Conservation (phyloP, 208 protist species). For the Wallacemonas sp. region DNA sequence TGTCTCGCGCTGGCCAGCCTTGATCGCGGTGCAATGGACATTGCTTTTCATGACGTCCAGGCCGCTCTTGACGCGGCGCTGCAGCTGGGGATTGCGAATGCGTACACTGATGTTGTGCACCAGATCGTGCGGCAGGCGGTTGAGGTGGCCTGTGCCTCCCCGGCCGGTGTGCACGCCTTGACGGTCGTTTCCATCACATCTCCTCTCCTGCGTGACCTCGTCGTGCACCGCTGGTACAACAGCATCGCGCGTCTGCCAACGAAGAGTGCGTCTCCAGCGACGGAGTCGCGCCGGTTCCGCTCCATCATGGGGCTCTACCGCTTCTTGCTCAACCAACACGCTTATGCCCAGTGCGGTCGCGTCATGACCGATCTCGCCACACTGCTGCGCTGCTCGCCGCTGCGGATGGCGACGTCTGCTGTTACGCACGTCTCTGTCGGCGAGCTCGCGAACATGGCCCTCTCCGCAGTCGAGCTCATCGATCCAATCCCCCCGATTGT, state of each 20-base stretch:
- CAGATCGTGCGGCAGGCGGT: slow-evolving; percentile 32
- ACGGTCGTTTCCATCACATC: slow-evolving; percentile 30
- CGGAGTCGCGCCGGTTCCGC: slow-evolving; percentile 51
- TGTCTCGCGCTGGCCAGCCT: slow-evolving; percentile 44
- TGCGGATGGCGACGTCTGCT: slow-evolving; percentile 29
- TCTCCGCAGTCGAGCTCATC: slow-evolving; percentile 70
- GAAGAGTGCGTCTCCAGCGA: slow-evolving; percentile 43
- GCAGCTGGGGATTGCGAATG: slow-evolving; percentile 18
- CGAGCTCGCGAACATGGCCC: slow-evolving; percentile 61
- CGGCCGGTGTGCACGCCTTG: slow-evolving; percentile 38
- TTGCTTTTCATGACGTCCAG: slow-evolving; percentile 61
- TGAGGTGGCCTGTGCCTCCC: slow-evolving; percentile 48
- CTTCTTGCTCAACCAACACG: slow-evolving; percentile 74
- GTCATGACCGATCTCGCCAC: slow-evolving; percentile 74
- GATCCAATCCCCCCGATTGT: slow-evolving; percentile 29
- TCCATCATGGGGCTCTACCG: slow-evolving; percentile 68
- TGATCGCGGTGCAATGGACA: slow-evolving; percentile 28
- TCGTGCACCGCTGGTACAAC: slow-evolving; percentile 63
- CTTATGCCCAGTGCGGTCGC: slow-evolving; percentile 70
- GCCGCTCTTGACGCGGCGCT: slow-evolving; percentile 36
- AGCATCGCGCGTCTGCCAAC: slow-evolving; percentile 60
- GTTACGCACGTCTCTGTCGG: slow-evolving; percentile 36
- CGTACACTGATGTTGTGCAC: slow-evolving; percentile 43
- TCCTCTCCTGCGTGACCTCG: slow-evolving; percentile 39
- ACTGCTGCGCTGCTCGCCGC: slow-evolving; percentile 65